Base-by-base conservation (phyloP, 1,139 yeast species). In the Meyerozyma guilliermondii region DNA sequence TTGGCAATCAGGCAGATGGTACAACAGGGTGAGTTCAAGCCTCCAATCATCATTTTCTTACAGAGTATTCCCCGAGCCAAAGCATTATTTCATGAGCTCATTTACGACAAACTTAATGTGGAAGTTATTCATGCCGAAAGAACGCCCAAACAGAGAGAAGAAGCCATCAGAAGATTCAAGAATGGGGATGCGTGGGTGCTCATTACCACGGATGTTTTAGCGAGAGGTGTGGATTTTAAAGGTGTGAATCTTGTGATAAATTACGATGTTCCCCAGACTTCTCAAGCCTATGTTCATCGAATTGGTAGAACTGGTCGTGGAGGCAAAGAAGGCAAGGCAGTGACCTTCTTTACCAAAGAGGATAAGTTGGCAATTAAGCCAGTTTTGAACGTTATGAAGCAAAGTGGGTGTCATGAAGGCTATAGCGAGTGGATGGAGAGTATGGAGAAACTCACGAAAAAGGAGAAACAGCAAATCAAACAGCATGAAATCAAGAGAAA, bases 281-380 rank as follows among this genome's bases (percentile, higher is more conserved):
- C 98, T 0, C 98, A 92, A 62, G 84, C 96, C 0, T 94, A 94
- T 61, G 96, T 94, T 37, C 99, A 94, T 63, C 80, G 99, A 67
- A 88, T 94, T 54, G 99, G 99, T 63, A 85, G 99, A 72, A 92
- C 98, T 2, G 99, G 98, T 51, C 83, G 99, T 73, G 96, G 92
- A 40, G 96, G 96, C 1, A 80, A 85, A 50, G 56, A 67, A 3
- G 98, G 98, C 47, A 77, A 75, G 53, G 97, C 98, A 0, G 80
- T 92, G 20, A 94, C 98, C 0, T 84, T 91, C 52, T 94, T 87
- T 69, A 89, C 98, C 20, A 91, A 89, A 59, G 95, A 87, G 49
- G 99, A 94, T 59, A 68, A 78, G 10, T 65, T 76, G 43, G 80
- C 87, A 2, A 75, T 92, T 39, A 87, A 86, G 60, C 87, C 95